Evolutionary conservation across 2,329 filamentous ascomycete species (phyloP), one percentile per base, ranked within the genome.

Genomic region (Hypoxylon sp.): DNA sequence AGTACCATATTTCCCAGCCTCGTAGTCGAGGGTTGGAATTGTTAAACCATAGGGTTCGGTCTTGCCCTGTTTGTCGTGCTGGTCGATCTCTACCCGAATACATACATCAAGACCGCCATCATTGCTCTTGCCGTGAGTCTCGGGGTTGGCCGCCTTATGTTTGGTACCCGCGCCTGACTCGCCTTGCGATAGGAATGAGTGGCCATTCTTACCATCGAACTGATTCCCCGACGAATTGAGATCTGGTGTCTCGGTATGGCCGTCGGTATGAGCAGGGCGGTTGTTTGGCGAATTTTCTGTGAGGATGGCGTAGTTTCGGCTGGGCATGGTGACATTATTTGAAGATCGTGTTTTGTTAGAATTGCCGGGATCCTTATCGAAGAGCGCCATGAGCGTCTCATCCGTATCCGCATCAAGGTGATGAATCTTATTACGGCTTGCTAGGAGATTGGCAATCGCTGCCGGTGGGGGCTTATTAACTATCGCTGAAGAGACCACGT

Each of bases 361-460:
- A 77, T 80, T 86, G 73, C 97, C 94, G 0, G 97, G 94, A 74
- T 98, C 94, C 75, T 92, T 91, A 68, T 93, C 87, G 80, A 99
- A 99, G 74, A 98, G 89, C n/a, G 92, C 90, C 72, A 98, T 90
- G 79, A 98, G 89, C 43, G 96, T 94, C 82, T 99, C 96, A 75
- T 98, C 93, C 0, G 96, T 99, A 60, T 93, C 81, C 30, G 79
- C 74, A 77, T 91, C 86, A 52, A 92, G 80, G 71, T 91, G 90
- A 74, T 92, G 90, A 53, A 91, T 87, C 81, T 90, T 98, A 84
- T 98, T 98, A 65, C 96, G 88, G 76, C 91, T 90, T 64, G 97
- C 95, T 59, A 99, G 86, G 51, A 97, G 88, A 79, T 99, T 97
- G 10, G 94, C 94, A 76, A 99, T 91, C 73, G 82, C 94, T 78